Conservation (phyloP, 164 flowering plant species). For the Paratinospora sagittata region DNA sequence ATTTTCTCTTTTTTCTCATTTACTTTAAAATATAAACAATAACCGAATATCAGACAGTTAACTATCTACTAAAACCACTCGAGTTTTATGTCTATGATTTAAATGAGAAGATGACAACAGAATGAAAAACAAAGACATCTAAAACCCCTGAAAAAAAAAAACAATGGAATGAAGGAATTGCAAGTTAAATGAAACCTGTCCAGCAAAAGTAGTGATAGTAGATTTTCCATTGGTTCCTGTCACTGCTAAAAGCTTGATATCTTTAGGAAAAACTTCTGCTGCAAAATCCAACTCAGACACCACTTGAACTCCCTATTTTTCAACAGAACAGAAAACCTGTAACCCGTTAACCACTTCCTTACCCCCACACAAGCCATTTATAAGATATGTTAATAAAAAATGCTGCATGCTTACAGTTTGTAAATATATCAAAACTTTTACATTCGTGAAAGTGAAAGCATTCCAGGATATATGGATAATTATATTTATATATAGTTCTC, state of each 20-base stretch:
- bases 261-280: constrained; percentile 32
- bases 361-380: background rate
- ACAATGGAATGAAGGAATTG: background rate
- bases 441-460: no score
- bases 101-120: no score
- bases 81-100: background rate
- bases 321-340: background rate
- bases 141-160: background rate
- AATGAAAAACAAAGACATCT: no score
- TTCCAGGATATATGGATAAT: no score
- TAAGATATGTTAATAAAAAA: background rate
- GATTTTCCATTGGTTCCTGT: constrained; percentile 53
- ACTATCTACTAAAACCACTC: background rate
- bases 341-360: background rate
- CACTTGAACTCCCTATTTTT: constrained; percentile 31
- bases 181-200: constrained; percentile 26
- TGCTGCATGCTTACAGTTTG: background rate
- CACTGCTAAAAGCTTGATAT: constrained; percentile 33
- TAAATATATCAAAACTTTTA: background rate
- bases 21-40: no score
- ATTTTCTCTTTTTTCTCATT: no score
- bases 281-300: constrained; percentile 48
- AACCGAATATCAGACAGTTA: no score
- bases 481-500: no score
- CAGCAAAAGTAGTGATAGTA: constrained; percentile 37